Conservation (phyloP, 495 filamentous ascomycete species). For the Penicillium subrubescens region DNA sequence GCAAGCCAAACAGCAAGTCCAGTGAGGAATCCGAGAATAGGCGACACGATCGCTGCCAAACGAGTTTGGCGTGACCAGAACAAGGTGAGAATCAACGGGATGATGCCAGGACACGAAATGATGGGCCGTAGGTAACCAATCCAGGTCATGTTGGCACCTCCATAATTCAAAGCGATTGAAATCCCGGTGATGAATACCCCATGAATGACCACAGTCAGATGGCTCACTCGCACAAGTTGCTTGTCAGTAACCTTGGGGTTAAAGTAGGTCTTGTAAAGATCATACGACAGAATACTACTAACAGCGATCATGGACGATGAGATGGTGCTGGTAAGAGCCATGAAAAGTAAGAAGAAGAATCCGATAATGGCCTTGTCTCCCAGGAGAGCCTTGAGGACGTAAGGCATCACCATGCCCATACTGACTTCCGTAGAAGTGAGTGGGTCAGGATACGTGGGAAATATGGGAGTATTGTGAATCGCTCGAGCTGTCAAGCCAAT, state of each 20-base stretch:
- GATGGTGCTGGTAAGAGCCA: constrained; percentile 54
- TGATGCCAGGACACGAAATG: constrained; percentile 41
- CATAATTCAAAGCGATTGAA: constrained; percentile 41
- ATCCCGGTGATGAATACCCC: constrained; percentile 42
- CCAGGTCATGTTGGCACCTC: constrained; percentile 47
- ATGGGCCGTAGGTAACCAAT: constrained; percentile 41
- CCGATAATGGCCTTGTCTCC: constrained; percentile 49
- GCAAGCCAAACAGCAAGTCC: constrained; percentile 42
- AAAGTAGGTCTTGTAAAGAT: constrained; percentile 57
- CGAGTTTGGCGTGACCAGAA: constrained; percentile 44
- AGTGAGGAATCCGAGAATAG: constrained; percentile 39
- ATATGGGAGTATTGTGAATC: constrained; percentile 48
- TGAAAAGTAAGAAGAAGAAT: constrained; percentile 57
- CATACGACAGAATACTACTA: constrained; percentile 48
- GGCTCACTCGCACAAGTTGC: constrained; percentile 38
- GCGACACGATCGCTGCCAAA: constrained; percentile 35
- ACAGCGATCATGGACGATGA: constrained; percentile 52
- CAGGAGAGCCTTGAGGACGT: constrained; percentile 50
- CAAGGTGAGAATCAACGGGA: constrained; percentile 39
- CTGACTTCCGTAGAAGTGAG: constrained; percentile 46
- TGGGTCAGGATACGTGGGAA: constrained; percentile 53
- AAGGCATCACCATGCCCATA: constrained; percentile 51
- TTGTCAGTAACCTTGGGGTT: constrained; percentile 45
- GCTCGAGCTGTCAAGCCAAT: constrained; percentile 50
- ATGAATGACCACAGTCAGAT: constrained; percentile 40